Evolutionary conservation across 768 basidiomycete genomes (phyloP), one percentile per base, ranked within the genome.

Genomic region (Phaeolepiota aurea): DNA sequence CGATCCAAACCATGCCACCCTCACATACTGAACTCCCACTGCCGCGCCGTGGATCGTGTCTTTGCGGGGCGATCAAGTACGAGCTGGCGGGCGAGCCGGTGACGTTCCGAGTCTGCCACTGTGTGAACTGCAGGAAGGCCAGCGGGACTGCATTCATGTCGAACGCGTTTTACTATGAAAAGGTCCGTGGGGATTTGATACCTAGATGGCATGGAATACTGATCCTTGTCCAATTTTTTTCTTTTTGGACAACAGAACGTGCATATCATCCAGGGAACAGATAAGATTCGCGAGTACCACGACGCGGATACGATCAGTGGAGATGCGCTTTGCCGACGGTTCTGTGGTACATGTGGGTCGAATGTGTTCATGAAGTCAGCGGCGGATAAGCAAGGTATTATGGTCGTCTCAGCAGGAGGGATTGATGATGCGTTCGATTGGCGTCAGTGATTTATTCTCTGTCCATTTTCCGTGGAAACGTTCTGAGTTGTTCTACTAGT

Each of bases 131-230:
- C 47, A 61, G 57, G 50, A 68, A 68, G 49, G 55, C 61, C 14
- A 64, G 59, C 13, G 67, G 68, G 4, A 54, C 61, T n/a, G 63
- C 63, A 13, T 67, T 67, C 43, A 59, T 67, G 59, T 53, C 62
- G 32, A 67, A 65, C 33, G 50, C 51, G 3, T 61, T 65, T 41
- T 68, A 65, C 44, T 50, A 53, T 22, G 45, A 41, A 12, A 44
- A 64, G 47, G 68, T 69, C 37, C 20, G 57, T 54, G 13, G 14
- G 4, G 7, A 12, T 28, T 11, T 18, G 31, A 9, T 16, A 32
- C 18, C 21, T 10, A 16, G 18, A 7, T 35, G 12, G 10, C 25
- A 9, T 4, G 32, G 31, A 4, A 9, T 31, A 19, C 7, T 41
- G 2, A 43, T 19, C 15, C 18, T 35, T 23, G 30, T 25, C 20